Conservation (phyloP, 768 basidiomycete genomes). For the Trichaptum fuscoviolaceum region DNA sequence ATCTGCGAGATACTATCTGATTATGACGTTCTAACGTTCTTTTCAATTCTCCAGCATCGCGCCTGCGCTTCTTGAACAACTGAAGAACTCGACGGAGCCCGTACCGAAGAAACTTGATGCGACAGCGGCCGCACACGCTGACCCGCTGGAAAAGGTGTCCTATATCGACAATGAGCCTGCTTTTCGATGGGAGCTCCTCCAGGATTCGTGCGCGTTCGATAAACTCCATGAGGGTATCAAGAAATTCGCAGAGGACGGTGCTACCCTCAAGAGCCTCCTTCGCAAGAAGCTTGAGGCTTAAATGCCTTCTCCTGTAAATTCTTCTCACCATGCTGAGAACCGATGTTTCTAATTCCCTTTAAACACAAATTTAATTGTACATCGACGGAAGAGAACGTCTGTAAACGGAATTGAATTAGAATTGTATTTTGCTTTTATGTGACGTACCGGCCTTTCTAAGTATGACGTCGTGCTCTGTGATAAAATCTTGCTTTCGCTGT, state of each 20-base stretch:
- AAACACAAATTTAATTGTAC: not conserved
- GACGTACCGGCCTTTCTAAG: no score
- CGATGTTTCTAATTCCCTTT: not conserved
- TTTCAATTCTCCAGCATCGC: slow-evolving; percentile 47
- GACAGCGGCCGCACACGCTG: slow-evolving; percentile 45
- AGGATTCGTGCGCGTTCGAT: slow-evolving; percentile 97
- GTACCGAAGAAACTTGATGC: slow-evolving; percentile 86
- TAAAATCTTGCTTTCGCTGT: no score
- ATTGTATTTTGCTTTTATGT: not conserved
- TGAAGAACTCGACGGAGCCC: slow-evolving; percentile 69
- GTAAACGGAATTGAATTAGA: not conserved
- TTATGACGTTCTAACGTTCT: not conserved
- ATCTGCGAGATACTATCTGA: not conserved
- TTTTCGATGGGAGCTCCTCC: slow-evolving; percentile 91
- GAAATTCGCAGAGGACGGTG: slow-evolving; percentile 96
- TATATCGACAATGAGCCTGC: slow-evolving; percentile 91
- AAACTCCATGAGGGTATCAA: slow-evolving; percentile 98
- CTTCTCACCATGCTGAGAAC: no score
- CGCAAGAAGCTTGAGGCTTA: slow-evolving; percentile 57
- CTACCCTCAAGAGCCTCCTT: slow-evolving; percentile 79
- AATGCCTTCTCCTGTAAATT: slow-evolving; percentile 13
- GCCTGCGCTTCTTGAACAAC: slow-evolving; percentile 85
- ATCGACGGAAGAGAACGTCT: not conserved
- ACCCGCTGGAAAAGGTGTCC: slow-evolving; percentile 71
- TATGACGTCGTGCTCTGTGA: no score